A percentile compares a stretch with the other conserved stretches of the same genome.
Evolutionary conservation across 331 rosid species (phyloP).

Genomic region (Cydonia oblonga): DNA sequence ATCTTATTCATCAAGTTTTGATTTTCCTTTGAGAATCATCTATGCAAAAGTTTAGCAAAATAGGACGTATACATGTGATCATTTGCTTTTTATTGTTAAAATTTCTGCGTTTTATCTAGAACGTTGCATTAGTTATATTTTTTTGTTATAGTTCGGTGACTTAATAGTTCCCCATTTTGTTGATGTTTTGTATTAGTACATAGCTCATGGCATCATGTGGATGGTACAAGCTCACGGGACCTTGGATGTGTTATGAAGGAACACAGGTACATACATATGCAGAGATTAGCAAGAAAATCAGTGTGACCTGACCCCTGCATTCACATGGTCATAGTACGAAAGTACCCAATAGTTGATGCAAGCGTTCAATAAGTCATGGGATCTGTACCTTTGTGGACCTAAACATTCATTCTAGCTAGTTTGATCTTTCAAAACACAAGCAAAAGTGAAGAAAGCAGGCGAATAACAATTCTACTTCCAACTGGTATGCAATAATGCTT

Average conservation of each 20-base stretch:
- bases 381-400: constrained; percentile 1
- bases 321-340: constrained; percentile 6
- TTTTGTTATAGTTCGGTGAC: too few relatives aligned
- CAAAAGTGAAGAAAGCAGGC: background rate
- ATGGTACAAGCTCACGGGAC: constrained; percentile 1
- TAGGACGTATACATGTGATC: too few relatives aligned
- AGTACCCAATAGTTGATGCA: background rate
- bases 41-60: too few relatives aligned
- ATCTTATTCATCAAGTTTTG: too few relatives aligned
- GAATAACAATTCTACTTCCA: background rate
- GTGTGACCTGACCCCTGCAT: background rate
- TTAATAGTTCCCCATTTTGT: too few relatives aligned
- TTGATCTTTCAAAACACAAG: background rate
- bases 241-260: background rate
- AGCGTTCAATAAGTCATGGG: background rate
- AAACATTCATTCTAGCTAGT: background rate
- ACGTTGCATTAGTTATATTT: too few relatives aligned
- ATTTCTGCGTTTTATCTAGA: too few relatives aligned
- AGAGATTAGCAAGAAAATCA: background rate
- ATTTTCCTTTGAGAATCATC: too few relatives aligned
- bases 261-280: background rate
- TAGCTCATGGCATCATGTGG: background rate
- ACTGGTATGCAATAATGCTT: constrained; percentile 3
- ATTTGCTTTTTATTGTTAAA: too few relatives aligned
- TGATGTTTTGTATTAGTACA: too few relatives aligned